Evolutionary conservation across 2,329 filamentous ascomycete species (phyloP), one percentile per base, ranked within the genome.

Genomic region (Penicillium griseofulvum): DNA sequence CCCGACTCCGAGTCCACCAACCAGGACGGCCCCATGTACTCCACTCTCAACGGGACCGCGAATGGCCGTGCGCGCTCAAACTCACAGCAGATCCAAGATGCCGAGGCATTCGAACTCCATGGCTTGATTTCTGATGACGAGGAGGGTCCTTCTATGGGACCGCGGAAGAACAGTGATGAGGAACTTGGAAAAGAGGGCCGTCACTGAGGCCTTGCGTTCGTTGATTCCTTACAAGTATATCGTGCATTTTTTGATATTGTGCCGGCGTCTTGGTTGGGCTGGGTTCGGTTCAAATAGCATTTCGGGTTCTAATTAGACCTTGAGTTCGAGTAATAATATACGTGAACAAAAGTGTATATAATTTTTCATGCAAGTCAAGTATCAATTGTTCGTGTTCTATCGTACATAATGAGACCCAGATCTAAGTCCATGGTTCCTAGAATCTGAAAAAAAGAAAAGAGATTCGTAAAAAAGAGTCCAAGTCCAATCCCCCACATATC

Each of bases 31-130:
- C 56, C 46, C 58, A 57, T 59, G 44, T 60, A 65, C 45, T 41
- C 60, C 42, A 54, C 44, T 26, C 53, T 51, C 24, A 61, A 63
- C 22, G 56, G 58, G 7, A 34, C 61, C 34, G 58, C 68, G 46
- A 81, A 81, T 59, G 78, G 79, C 16, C 78, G 81, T 58, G 71
- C 73, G 4, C 71, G 70, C 49, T 63, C 69, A 1, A 58, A 60
- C 26, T 68, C 72, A 41, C 69, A 78, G 71, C 84, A 84, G 57
- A 79, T 93, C 36, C 81, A 84, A 29, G 92, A 96, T 68, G 92
- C 90, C 0, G 88, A 97, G 69, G 91, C 96, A 65, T 99, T 96
- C 71, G 94, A 97, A 75, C 81, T 99, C 1, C 91, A 94, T 56
- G 93, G 90, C 0, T 76, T 99, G 37, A 92, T 92, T 71, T 94